A percentile compares a stretch with the other conserved stretches of the same genome.
phyloP scores from a whole-genome alignment of 495 filamentous ascomycete genomes.

The Astrothelium subdiscretum region DNA sequence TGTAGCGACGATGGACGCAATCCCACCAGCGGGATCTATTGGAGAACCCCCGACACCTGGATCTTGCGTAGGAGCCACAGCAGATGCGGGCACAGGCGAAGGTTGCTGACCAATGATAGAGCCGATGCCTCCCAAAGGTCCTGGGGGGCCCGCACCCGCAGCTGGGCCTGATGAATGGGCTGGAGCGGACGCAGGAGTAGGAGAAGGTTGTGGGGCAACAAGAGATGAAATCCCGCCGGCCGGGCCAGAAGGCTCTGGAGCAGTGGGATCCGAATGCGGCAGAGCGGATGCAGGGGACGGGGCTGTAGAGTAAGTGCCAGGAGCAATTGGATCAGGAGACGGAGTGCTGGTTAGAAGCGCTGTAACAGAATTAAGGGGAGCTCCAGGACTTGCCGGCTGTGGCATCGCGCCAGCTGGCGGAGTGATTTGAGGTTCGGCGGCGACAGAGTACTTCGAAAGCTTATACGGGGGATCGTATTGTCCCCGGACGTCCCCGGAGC shows the following conservation, averaged over 20 bases:
- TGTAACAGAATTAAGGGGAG: neutral
- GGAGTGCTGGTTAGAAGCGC: neutral
- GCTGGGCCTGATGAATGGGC: neutral
- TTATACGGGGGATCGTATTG: slow-evolving; percentile 1
- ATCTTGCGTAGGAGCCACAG: neutral
- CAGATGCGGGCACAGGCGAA: neutral
- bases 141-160: too few species aligned
- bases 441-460: neutral
- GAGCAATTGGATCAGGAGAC: neutral
- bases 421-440: neutral
- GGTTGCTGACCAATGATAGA: too few species aligned
- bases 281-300: neutral
- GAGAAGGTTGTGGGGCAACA: neutral
- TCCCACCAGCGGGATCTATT: too few species aligned
- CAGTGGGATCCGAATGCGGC: neutral
- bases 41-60: too few species aligned
- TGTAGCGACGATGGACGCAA: too few species aligned
- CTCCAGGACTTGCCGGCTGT: neutral
- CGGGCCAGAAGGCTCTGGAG: neutral
- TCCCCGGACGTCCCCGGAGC: slow-evolving; percentile 1
- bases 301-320: neutral
- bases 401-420: neutral
- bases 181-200: neutral
- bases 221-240: neutral
- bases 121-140: too few species aligned